A percentile compares a stretch with the other conserved stretches of the same genome.
Evolutionary conservation across 257 asterid genomes (phyloP).

Genomic region (Mitragyna speciosa): DNA sequence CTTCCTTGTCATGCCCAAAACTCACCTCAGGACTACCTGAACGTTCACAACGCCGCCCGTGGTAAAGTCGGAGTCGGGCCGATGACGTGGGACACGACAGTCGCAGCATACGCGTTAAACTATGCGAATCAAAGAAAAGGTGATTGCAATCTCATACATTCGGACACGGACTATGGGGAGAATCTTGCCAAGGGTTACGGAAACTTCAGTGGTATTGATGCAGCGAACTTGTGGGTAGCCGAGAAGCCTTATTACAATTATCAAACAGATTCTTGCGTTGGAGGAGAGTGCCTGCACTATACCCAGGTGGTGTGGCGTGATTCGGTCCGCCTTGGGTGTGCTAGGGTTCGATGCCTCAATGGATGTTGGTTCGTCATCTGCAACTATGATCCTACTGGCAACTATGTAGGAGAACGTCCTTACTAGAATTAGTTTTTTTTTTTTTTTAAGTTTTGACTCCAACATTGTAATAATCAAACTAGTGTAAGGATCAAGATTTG

Average conservation of each 20-base stretch:
- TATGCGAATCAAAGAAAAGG: conserved; percentile 30
- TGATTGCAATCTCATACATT: conserved; percentile 38
- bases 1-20: conserved; percentile 16
- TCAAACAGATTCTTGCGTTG: conserved; percentile 22
- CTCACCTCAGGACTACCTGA: conserved; percentile 17
- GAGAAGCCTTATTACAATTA: conserved; percentile 38
- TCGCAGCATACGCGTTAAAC: conserved; percentile 37
- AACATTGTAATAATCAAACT: too few relatives aligned
- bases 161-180: conserved; percentile 45
- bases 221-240: conserved; percentile 39
- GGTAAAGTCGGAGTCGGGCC: conserved; percentile 34
- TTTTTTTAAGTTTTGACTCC: too few relatives aligned
- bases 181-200: conserved; percentile 45
- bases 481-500: not conserved
- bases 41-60: conserved; percentile 42
- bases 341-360: not conserved
- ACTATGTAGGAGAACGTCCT: not conserved
- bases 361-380: not conserved
- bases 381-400: not conserved
- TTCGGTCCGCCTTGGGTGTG: not conserved
- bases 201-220: conserved; percentile 30
- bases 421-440: not conserved
- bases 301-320: conserved; percentile 35
- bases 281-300: conserved; percentile 50
- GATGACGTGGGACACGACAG: conserved; percentile 35